Evolutionary conservation across 441 rosid genomes (phyloP).

Genomic region (Syzygium malaccense): DNA sequence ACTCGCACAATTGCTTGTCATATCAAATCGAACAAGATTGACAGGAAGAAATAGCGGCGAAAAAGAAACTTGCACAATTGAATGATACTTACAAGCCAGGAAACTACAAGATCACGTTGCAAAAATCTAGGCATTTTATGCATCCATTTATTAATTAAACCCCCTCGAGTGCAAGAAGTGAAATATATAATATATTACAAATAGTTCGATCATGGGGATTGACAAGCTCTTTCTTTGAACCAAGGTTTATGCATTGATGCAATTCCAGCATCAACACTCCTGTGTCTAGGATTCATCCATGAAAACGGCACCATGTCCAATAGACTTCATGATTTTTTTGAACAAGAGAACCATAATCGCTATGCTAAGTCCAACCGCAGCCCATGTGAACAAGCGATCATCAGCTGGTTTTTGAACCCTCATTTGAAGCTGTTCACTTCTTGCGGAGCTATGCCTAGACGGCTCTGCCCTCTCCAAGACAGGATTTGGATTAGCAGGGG

Average conservation of each 20-base stretch:
- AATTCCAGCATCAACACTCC: neutral
- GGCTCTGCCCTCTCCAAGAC: conserved; percentile 13
- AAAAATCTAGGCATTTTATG: neutral
- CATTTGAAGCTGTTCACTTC: conserved; percentile 5
- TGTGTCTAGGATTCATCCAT: conserved; percentile 61
- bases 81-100: neutral
- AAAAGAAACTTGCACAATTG: neutral
- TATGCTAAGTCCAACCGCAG: conserved; percentile 75
- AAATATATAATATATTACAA: conserved; percentile 3
- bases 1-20: neutral
- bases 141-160: conserved; percentile 16
- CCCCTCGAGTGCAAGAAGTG: neutral
- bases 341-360: conserved; percentile 82
- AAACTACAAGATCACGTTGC: neutral
- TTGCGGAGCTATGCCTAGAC: conserved; percentile 24
- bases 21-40: neutral
- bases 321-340: conserved; percentile 77
- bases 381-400: conserved; percentile 76
- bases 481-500: conserved; percentile 23
- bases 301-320: conserved; percentile 68
- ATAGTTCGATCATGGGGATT: neutral
- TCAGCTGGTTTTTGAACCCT: conserved; percentile 58
- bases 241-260: neutral
- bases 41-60: neutral
- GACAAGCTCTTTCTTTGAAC: neutral